Evolutionary conservation across 2,329 filamentous ascomycete species (phyloP), one percentile per base, ranked within the genome.

Genomic region (Sclerotinia glacialis): DNA sequence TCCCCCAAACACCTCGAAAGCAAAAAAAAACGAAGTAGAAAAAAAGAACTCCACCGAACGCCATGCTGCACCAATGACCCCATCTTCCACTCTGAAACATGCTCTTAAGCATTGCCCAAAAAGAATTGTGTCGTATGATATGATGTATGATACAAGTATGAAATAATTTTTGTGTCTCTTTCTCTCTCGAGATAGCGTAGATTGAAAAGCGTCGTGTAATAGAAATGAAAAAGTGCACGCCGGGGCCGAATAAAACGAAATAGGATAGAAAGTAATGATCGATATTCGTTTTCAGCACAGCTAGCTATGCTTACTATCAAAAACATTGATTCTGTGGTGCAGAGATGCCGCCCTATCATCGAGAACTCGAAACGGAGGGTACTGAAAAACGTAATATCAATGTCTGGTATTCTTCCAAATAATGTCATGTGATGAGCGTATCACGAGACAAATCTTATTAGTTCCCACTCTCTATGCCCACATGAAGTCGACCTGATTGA

Each of bases 71-170:
- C 56, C 42, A 60, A 16, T 46, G 40, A 60, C 47, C 40, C 28
- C 28, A n/a, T 34, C 42, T 28, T 60, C 42, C 26, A 5, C 31
- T 26, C 28, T 37, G 14, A 11, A 18, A 18, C 8, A 16, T 23
- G 16, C 42, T 44, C 14, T 59, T 42, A 53, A 53, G 26, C 18
- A 31, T n/a, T 44, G 12, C 9, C 40, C 26, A 18, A 34, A 37
- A 8, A 37, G 31, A 49, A 23, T 37, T 37, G n/a, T 49, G 14
- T 61, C 58, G n/a, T 61, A 40, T 61, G 44, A 61, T 54, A 18
- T 34, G 52, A 18, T 54, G 31, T 61, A 61, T 61, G 44, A 40
- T 37, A 61, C 58, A 61, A 26, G 58, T 49, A 4, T 49, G 58
- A 61, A 49, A 21, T 31, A 23, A 50, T 37, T 40, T 47, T 49